phyloP scores from a whole-genome alignment of 2,329 filamentous ascomycete genomes.

The Polychaeton citri region DNA sequence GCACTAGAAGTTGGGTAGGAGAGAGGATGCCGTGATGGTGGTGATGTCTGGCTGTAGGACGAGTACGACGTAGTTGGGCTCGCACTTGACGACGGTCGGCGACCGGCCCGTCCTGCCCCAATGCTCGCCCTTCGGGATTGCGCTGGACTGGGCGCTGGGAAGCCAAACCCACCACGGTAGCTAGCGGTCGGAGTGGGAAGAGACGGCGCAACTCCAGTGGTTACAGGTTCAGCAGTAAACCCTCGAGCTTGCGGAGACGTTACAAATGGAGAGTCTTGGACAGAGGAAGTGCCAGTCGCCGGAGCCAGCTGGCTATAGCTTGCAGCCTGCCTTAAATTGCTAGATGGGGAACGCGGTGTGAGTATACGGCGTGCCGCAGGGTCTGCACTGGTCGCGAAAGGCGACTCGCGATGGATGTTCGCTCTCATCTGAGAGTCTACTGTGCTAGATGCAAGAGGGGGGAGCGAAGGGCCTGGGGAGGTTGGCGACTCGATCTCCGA shows the following conservation, averaged over 20 bases:
- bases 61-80: constrained; percentile 37
- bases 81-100: constrained; percentile 20
- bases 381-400: constrained; percentile 16
- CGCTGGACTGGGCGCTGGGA: constrained; percentile 21
- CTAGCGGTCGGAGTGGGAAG: constrained; percentile 33
- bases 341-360: constrained; percentile 43
- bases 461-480: constrained; percentile 21
- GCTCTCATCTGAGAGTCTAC: not conserved
- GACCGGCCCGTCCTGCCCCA: constrained; percentile 10
- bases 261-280: constrained; percentile 36
- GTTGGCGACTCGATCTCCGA: constrained; percentile 31
- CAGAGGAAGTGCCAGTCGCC: constrained; percentile 34
- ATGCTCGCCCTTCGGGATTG: constrained; percentile 23
- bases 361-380: constrained; percentile 33
- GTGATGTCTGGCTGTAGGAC: constrained; percentile 29
- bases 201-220: constrained; percentile 28
- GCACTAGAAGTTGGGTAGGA: not conserved
- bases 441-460: constrained; percentile 12
- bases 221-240: constrained; percentile 30
- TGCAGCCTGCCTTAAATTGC: constrained; percentile 30
- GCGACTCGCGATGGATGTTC: constrained; percentile 5
- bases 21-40: constrained; percentile 10
- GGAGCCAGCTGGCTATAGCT: constrained; percentile 34
- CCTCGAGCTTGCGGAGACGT: constrained; percentile 26
- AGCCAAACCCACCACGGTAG: constrained; percentile 22